Conservation (phyloP, 495 filamentous ascomycete species). For the Bathelium albidoporum region DNA sequence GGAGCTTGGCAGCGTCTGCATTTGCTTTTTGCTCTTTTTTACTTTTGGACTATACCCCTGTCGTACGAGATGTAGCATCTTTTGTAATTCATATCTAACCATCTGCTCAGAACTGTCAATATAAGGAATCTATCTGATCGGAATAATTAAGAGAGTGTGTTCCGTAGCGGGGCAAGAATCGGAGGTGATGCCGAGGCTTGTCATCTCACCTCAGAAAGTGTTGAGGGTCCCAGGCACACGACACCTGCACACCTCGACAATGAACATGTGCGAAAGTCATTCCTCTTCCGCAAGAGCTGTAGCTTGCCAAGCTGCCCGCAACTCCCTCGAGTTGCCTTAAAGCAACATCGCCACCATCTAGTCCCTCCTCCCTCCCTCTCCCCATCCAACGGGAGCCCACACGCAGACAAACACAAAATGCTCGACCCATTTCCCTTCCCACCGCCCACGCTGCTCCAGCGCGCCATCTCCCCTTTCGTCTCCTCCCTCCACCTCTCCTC, state of each 20-base stretch:
- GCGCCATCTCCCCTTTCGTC: slow-evolving; percentile 47
- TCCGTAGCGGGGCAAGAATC: background rate
- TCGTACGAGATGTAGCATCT: background rate
- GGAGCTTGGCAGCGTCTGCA: background rate
- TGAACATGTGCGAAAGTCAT: background rate
- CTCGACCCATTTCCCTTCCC: slow-evolving; percentile 61
- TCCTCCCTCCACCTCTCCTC: slow-evolving; percentile 52
- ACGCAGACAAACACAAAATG: slow-evolving; percentile 35
- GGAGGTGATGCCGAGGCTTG: slow-evolving; percentile 1
- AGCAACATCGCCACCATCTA: no score
- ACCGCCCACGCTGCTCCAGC: slow-evolving; percentile 42
- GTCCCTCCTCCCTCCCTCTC: background rate
- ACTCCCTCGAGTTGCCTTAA: background rate
- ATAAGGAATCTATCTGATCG: no score
- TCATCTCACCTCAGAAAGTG: slow-evolving; percentile 2
- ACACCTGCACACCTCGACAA: background rate
- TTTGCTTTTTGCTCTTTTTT: background rate
- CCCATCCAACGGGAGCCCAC: background rate
- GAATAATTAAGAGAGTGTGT: background rate
- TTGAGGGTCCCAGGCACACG: background rate
- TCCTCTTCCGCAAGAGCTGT: background rate
- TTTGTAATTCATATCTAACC: background rate
- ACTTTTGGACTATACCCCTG: slow-evolving; percentile 1
- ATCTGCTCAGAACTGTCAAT: background rate
- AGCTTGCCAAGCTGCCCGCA: background rate